Conservation (phyloP, 2,329 filamentous ascomycete species). For the Clarireedia hainanense region DNA sequence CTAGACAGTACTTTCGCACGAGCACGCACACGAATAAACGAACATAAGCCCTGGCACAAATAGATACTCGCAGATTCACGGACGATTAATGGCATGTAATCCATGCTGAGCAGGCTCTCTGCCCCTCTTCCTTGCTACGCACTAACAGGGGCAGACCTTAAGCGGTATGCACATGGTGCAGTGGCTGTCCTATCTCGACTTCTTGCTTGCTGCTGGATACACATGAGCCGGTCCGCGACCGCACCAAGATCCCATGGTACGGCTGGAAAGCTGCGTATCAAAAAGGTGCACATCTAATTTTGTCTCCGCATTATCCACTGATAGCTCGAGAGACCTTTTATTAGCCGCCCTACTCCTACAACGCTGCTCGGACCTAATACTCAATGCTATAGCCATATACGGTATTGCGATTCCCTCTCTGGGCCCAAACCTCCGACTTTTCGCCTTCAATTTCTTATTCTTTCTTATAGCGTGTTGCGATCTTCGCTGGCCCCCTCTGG, state of each 20-base stretch:
- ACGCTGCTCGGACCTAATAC: conserved; percentile 12
- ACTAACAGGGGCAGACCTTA: conserved; percentile 23
- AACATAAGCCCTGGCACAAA: conserved; percentile 1
- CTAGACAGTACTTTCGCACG: too few species aligned
- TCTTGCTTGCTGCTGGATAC: conserved; percentile 21
- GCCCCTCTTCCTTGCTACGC: not conserved
- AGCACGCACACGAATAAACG: not conserved
- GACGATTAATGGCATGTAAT: not conserved
- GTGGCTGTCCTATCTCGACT: conserved; percentile 17
- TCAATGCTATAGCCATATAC: conserved; percentile 32
- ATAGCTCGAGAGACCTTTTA: conserved; percentile 34
- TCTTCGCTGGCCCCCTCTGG: conserved; percentile 23
- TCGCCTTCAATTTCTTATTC: conserved; percentile 4
- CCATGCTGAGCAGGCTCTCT: conserved; percentile 1
- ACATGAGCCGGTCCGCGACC: conserved; percentile 38
- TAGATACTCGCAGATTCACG: not conserved
- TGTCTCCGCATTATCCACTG: conserved; percentile 32
- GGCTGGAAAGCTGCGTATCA: conserved; percentile 28
- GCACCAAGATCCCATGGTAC: conserved; percentile 36
- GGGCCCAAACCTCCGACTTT: conserved; percentile 24
- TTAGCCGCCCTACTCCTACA: conserved; percentile 36
- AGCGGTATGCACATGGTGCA: conserved; percentile 32
- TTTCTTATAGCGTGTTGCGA: conserved; percentile 19
- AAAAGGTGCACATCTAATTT: conserved; percentile 22
- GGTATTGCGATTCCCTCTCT: conserved; percentile 19